Evolutionary conservation across 2,329 filamentous ascomycete species (phyloP).

Genomic region (Arthrobotrys sinensis): DNA sequence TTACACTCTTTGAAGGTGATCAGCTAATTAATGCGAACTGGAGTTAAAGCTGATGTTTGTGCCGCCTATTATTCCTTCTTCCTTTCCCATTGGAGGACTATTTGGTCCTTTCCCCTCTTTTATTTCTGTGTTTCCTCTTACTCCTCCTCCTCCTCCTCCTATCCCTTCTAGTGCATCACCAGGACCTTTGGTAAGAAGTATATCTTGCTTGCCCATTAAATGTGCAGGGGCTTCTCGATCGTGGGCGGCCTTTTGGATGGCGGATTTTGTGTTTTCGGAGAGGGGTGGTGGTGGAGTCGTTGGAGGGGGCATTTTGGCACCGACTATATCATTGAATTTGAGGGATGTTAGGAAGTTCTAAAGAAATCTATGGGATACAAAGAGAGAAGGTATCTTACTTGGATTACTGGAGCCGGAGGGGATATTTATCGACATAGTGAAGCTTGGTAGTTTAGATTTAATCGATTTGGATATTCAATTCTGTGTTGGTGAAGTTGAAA

Average conservation of each 20-base stretch:
- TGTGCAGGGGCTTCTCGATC: constrained; percentile 29
- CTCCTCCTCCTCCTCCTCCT: background rate
- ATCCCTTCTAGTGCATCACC: background rate
- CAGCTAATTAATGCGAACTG: background rate
- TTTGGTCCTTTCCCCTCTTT: constrained; percentile 22
- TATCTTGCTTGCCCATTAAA: constrained; percentile 26
- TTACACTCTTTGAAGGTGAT: background rate
- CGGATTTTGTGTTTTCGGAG: constrained; percentile 32
- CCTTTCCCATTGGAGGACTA: constrained; percentile 5
- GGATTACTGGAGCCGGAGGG: constrained; percentile 54
- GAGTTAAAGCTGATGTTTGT: background rate
- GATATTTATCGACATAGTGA: constrained; percentile 44
- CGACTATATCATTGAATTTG: constrained; percentile 14
- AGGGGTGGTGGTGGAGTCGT: constrained; percentile 24
- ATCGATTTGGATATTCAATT: background rate
- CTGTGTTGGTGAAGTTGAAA: constrained; percentile 21
- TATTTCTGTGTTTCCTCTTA: background rate
- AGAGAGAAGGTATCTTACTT: constrained; percentile 6
- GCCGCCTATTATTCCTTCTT: constrained; percentile 2
- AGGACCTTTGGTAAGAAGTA: background rate
- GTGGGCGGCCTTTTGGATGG: constrained; percentile 38
- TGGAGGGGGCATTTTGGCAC: constrained; percentile 48
- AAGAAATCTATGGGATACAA: no score
- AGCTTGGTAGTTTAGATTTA: background rate
- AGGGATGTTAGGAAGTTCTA: no score